phyloP scores from a whole-genome alignment of 2,329 filamentous ascomycete genomes.

The Cladophialophora carrionii region DNA sequence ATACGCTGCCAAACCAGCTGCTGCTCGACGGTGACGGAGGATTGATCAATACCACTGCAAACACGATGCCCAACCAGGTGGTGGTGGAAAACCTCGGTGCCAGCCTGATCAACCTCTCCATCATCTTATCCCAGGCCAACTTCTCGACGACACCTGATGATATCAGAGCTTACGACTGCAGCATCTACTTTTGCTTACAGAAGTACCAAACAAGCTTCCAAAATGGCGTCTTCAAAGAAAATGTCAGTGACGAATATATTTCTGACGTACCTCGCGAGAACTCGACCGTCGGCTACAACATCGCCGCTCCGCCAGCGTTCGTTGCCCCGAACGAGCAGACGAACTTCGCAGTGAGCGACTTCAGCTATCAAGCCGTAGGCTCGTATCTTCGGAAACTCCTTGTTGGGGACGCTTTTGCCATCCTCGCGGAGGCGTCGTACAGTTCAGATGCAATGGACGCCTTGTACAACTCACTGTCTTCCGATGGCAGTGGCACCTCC shows the following conservation, averaged over 20 bases:
- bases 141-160: background rate
- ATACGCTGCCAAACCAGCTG: background rate
- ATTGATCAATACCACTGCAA: background rate
- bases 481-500: background rate
- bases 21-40: background rate
- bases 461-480: background rate
- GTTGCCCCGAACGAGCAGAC: background rate
- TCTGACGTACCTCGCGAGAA: background rate
- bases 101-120: background rate
- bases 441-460: background rate
- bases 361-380: background rate
- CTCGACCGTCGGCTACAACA: background rate
- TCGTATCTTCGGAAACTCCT: background rate
- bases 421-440: background rate
- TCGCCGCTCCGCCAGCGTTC: background rate
- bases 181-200: slow-evolving; percentile 1
- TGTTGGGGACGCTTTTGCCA: background rate
- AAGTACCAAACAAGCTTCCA: background rate
- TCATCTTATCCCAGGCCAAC: background rate
- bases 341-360: background rate
- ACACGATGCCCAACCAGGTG: background rate
- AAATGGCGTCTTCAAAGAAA: background rate
- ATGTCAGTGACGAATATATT: background rate
- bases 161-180: background rate
- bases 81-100: background rate